These are phyloP conservation scores for Aspergillus ruber DNA, from an alignment of 2,329 filamentous ascomycete genomes.

Conservation along the genomic window DNA sequence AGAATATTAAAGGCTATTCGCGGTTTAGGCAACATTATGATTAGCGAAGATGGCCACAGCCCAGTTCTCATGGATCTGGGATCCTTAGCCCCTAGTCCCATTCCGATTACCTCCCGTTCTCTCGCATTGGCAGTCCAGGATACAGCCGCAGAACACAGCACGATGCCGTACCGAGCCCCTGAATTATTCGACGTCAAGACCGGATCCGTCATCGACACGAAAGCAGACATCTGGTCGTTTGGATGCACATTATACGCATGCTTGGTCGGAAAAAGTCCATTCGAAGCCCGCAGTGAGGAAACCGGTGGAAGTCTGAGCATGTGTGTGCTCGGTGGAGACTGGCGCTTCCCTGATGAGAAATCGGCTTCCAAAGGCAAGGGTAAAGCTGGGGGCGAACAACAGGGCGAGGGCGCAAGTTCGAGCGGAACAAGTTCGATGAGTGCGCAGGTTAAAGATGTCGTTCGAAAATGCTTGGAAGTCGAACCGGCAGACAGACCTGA, in stretches of 20 bases:
- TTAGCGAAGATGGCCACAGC: conserved; percentile 77
- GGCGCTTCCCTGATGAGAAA: conserved; percentile 85
- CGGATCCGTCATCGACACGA: conserved; percentile 83
- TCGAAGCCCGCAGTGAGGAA: conserved; percentile 92
- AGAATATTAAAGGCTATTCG: neutral
- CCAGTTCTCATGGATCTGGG: conserved; percentile 98
- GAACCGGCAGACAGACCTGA: conserved; percentile 84
- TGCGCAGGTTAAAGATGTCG: conserved; percentile 77
- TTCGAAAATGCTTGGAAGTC: conserved; percentile 76
- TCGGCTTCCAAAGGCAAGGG: conserved; percentile 57
- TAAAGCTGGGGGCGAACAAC: conserved; percentile 31
- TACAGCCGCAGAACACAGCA: conserved; percentile 89
- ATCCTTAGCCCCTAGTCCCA: conserved; percentile 79
- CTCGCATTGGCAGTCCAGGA: conserved; percentile 90
- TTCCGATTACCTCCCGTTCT: conserved; percentile 81
- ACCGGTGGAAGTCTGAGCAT: conserved; percentile 89
- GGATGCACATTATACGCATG: conserved; percentile 98
- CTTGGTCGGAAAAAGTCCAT: conserved; percentile 91
- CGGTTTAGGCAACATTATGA: conserved; percentile 82
- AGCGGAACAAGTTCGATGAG: conserved; percentile 57
- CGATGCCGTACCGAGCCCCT: conserved; percentile 96
- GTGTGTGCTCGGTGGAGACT: conserved; percentile 88
- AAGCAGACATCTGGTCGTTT: conserved; percentile 95
- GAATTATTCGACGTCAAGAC: conserved; percentile 98
- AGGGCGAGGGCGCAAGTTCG: conserved; percentile 24